These are phyloP conservation scores for Medicago lupulina DNA, from an alignment of 306 rosid genomes.

Conservation along the genomic window DNA sequence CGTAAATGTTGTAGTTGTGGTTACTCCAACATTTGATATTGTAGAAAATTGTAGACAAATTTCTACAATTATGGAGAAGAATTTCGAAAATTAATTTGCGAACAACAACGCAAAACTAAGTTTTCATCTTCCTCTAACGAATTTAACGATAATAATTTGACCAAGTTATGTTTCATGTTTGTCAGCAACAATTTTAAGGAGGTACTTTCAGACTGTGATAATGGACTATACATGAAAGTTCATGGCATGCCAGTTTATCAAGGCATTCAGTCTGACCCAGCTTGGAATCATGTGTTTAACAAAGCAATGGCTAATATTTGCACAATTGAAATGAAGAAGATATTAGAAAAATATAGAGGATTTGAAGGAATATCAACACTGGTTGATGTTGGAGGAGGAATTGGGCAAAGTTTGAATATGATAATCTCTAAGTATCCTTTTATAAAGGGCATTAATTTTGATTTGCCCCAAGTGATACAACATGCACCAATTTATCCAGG, in stretches of 20 bases:
- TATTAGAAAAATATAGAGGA: constrained; percentile 42
- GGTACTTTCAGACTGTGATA: constrained; percentile 31
- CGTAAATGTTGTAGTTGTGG: no score
- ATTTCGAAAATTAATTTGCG: no score
- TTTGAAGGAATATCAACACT: constrained; percentile 45
- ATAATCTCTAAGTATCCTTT: constrained; percentile 43
- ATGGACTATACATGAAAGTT: constrained; percentile 34
- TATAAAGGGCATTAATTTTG: constrained; percentile 47
- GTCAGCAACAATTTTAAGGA: constrained; percentile 40
- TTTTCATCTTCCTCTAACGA: no score
- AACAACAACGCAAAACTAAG: no score
- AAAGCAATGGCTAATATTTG: constrained; percentile 26
- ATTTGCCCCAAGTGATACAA: constrained; percentile 41
- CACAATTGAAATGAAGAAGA: constrained; percentile 21
- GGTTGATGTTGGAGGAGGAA: constrained; percentile 47
- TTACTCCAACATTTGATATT: no score
- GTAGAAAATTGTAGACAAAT: no score
- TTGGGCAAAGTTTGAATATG: constrained; percentile 33
- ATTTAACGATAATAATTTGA: neutral
- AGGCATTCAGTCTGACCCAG: constrained; percentile 36
- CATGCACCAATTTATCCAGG: constrained; percentile 39
- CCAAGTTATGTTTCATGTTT: neutral
- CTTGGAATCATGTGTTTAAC: constrained; percentile 32
- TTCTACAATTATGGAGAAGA: no score
- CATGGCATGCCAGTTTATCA: constrained; percentile 43